phyloP scores from a whole-genome alignment of 2,329 filamentous ascomycete genomes.

The Colletotrichum siamense region DNA sequence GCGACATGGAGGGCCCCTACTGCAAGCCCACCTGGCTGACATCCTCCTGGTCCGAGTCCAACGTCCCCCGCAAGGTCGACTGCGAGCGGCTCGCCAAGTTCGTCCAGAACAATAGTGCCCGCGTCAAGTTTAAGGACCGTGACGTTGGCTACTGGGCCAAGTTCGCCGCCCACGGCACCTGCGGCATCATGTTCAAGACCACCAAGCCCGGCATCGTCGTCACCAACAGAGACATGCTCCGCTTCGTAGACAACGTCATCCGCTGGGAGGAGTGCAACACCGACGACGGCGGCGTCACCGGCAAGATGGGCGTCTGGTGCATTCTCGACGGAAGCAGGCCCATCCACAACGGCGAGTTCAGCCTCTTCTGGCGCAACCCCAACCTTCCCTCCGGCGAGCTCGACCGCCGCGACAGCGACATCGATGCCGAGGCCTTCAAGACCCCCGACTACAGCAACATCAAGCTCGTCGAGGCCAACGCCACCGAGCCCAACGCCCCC shows the following conservation, averaged over 20 bases:
- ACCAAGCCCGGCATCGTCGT: neutral
- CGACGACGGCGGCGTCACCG: neutral
- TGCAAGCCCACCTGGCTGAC: constrained; percentile 7
- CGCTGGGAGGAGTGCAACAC: neutral
- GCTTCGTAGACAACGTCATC: neutral
- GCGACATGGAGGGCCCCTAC: neutral
- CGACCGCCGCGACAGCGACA: neutral
- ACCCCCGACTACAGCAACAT: neutral
- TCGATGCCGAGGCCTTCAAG: neutral
- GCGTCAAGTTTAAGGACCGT: constrained; percentile 2
- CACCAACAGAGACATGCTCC: constrained; percentile 2
- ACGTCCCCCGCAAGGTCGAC: neutral
- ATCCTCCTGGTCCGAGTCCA: neutral
- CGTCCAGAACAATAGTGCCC: neutral
- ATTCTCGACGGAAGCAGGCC: neutral
- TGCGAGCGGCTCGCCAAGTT: neutral
- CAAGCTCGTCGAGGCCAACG: neutral
- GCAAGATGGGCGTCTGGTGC: constrained; percentile 5
- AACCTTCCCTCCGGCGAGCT: neutral
- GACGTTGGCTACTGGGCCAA: neutral
- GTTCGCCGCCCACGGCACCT: constrained; percentile 8
- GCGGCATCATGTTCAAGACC: constrained; percentile 4
- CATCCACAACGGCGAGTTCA: neutral
- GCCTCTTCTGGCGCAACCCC: constrained; percentile 8
- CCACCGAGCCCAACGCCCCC: neutral